Percentiles rank a stretch among this genome's conserved stretches.
phyloP scores from a whole-genome alignment of 2,329 filamentous ascomycete genomes.

The Diaporthe destruens region DNA sequence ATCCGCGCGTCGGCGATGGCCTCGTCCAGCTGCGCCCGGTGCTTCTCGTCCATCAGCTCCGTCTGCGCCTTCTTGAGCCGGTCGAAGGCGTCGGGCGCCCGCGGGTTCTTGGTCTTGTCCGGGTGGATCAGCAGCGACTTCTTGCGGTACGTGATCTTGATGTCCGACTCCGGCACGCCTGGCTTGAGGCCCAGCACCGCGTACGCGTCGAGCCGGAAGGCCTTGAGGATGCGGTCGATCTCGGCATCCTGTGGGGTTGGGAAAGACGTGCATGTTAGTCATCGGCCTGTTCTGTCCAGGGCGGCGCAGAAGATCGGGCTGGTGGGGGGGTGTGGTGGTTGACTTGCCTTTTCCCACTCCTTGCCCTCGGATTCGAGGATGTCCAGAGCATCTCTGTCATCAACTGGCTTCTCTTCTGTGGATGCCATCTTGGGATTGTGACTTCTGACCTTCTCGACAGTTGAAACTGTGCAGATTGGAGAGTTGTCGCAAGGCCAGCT shows the following conservation, averaged over 20 bases:
- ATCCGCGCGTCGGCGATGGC: slow-evolving; percentile 96
- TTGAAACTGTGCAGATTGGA: slow-evolving; percentile 15
- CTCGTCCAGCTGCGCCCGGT: slow-evolving; percentile 88
- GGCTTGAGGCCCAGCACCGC: slow-evolving; percentile 96
- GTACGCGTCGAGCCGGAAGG: slow-evolving; percentile 85
- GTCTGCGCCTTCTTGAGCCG: slow-evolving; percentile 95
- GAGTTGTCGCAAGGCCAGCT: slow-evolving; percentile 36
- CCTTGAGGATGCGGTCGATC: slow-evolving; percentile 92
- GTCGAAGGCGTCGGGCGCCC: slow-evolving; percentile 95
- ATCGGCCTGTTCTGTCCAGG: not conserved
- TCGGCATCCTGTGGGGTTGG: slow-evolving; percentile 79
- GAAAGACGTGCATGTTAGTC: not conserved
- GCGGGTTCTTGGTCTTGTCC: slow-evolving; percentile 94
- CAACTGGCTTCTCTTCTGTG: slow-evolving; percentile 67
- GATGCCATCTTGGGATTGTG: slow-evolving; percentile 45
- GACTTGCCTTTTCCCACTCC: slow-evolving; percentile 85
- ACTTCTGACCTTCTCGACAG: slow-evolving; percentile 40
- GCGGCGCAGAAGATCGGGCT: not conserved
- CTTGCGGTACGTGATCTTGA: slow-evolving; percentile 93
- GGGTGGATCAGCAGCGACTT: slow-evolving; percentile 99
- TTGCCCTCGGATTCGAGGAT: slow-evolving; percentile 86
- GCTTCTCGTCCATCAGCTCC: slow-evolving; percentile 93
- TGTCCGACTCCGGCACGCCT: slow-evolving; percentile 94
- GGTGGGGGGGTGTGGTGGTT: not conserved
- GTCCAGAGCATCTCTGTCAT: slow-evolving; percentile 75